These are phyloP conservation scores for Rosa multiflora DNA, from an alignment of 306 rosid species.

Conservation along the genomic window DNA sequence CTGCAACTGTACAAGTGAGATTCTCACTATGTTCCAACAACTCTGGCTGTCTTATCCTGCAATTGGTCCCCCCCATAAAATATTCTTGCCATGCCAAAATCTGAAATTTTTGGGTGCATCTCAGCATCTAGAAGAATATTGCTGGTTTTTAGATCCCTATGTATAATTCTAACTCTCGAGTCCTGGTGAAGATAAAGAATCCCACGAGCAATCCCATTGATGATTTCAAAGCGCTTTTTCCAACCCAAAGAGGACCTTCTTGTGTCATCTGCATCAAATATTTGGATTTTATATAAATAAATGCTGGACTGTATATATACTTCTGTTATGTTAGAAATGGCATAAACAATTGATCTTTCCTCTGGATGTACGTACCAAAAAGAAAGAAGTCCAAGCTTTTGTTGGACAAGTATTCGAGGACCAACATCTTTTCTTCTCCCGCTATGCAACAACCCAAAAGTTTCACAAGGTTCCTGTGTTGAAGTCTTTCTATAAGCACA, in stretches of 20 bases:
- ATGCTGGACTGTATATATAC: not conserved
- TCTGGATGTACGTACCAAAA: conserved; percentile 36
- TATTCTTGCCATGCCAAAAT: conserved; percentile 70
- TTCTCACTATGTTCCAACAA: conserved; percentile 47
- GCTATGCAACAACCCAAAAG: not conserved
- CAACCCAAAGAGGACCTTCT: conserved; percentile 37
- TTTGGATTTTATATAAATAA: not conserved
- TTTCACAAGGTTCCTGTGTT: not conserved
- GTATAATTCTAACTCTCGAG: conserved; percentile 54
- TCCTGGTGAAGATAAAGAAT: conserved; percentile 60
- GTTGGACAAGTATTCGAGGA: conserved; percentile 46
- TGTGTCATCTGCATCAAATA: conserved; percentile 27
- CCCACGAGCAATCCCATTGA: conserved; percentile 50
- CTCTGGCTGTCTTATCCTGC: conserved; percentile 43
- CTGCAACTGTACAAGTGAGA: not conserved
- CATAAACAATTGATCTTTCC: not conserved
- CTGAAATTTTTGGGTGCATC: conserved; percentile 60
- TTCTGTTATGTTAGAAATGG: not conserved
- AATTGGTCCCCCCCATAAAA: conserved; percentile 42
- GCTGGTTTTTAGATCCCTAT: conserved; percentile 56
- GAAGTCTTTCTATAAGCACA: not conserved
- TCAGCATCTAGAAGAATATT: conserved; percentile 50
- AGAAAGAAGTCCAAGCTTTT: conserved; percentile 53
- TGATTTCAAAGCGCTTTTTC: conserved; percentile 43
- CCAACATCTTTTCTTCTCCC: not conserved